Conservation (phyloP, 306 rosid genomes). For the Malus fusca region DNA sequence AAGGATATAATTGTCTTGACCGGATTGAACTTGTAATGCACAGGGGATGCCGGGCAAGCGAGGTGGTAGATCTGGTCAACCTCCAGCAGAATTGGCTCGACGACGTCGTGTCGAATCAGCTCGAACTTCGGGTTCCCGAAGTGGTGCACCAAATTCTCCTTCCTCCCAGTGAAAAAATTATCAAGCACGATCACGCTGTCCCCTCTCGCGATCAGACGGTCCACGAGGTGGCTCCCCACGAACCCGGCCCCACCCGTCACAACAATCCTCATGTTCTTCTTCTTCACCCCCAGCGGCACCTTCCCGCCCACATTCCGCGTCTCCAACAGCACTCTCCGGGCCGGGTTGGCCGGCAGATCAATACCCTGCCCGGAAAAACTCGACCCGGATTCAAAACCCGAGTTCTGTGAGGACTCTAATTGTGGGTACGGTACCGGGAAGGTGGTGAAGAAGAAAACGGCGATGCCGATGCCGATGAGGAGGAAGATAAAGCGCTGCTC, state of each 20-base stretch:
- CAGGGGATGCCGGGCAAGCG: constrained; percentile 97
- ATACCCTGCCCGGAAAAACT: not conserved
- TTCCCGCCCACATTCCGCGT: constrained; percentile 18
- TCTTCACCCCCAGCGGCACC: constrained; percentile 31
- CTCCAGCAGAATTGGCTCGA: constrained; percentile 71
- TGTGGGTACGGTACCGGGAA: constrained; percentile 8
- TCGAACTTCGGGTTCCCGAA: constrained; percentile 76
- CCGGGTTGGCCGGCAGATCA: not conserved
- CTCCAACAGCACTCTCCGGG: constrained; percentile 43
- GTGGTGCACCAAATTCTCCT: constrained; percentile 65
- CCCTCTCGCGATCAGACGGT: constrained; percentile 72
- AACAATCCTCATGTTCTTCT: constrained; percentile 45
- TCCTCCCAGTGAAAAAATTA: constrained; percentile 80
- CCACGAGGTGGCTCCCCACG: constrained; percentile 92
- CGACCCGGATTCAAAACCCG: not conserved
- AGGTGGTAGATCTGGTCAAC: constrained; percentile 94
- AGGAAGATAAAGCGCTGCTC: constrained; percentile 29
- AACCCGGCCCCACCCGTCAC: constrained; percentile 97
- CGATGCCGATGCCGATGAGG: constrained; percentile 32
- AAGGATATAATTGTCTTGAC: constrained; percentile 97
- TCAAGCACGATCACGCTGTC: constrained; percentile 80
- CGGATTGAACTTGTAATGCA: constrained; percentile 90
- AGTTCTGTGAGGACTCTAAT: not conserved
- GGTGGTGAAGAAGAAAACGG: constrained; percentile 35
- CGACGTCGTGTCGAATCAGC: constrained; percentile 90